A percentile compares a stretch with the other conserved stretches of the same genome.
These are phyloP conservation scores for Mucor saturninus DNA, from an alignment of 371 early-diverging fungal genomes.

Conservation along the genomic window DNA sequence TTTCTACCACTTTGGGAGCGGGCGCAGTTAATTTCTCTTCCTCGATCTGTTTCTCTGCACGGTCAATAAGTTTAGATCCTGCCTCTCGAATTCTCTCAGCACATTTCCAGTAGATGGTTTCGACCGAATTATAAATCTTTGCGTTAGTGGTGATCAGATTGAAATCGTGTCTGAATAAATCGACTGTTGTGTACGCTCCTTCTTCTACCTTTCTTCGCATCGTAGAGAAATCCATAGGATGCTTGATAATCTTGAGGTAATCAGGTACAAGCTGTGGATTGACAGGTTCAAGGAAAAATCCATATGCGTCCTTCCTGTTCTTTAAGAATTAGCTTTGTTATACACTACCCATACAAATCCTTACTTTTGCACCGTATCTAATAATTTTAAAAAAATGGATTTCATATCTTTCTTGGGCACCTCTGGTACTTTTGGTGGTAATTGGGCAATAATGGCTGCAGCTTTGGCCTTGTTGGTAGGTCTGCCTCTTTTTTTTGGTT, in stretches of 20 bases:
- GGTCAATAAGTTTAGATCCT: conserved; percentile 63
- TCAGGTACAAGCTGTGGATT: conserved; percentile 75
- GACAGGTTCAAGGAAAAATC: conserved; percentile 86
- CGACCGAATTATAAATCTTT: conserved; percentile 73
- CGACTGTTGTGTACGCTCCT: conserved; percentile 53
- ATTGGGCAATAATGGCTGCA: conserved; percentile 25
- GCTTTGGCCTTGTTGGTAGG: conserved; percentile 37
- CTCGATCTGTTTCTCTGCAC: conserved; percentile 57
- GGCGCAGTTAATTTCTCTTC: conserved; percentile 37
- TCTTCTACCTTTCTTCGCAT: conserved; percentile 65
- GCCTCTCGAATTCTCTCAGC: conserved; percentile 70
- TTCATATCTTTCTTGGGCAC: conserved; percentile 49
- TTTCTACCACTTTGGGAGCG: conserved; percentile 19
- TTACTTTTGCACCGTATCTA: conserved; percentile 63
- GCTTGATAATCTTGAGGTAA: conserved; percentile 73
- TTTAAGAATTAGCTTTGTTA: neutral
- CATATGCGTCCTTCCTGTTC: conserved; percentile 63
- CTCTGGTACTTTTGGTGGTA: conserved; percentile 33
- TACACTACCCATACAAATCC: neutral
- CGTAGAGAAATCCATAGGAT: conserved; percentile 76
- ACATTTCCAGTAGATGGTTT: conserved; percentile 72
- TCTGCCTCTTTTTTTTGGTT: conserved; percentile 52
- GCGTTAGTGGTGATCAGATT: conserved; percentile 70
- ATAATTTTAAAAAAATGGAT: conserved; percentile 46
- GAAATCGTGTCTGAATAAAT: conserved; percentile 68